These are phyloP conservation scores for Endogone sp. DNA, from an alignment of 192 early-diverging fungal genomes.

Conservation along the genomic window DNA sequence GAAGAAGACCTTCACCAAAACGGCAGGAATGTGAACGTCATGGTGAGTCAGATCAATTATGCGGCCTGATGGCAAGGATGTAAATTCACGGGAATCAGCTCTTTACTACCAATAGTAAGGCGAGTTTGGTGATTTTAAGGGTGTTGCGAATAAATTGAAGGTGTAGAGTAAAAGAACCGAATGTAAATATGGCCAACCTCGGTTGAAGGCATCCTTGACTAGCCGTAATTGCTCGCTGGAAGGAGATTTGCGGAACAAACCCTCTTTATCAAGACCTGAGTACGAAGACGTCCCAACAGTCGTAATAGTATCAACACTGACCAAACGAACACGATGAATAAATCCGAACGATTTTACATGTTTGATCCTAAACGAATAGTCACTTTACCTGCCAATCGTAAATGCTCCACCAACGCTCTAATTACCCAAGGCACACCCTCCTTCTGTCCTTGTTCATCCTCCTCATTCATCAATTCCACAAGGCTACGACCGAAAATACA, in stretches of 20 bases:
- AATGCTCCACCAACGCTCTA: conserved; percentile 65
- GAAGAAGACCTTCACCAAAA: conserved; percentile 80
- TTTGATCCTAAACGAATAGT: too few species aligned
- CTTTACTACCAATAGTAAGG: not conserved
- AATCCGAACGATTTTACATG: too few species aligned
- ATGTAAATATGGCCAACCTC: conserved; percentile 20
- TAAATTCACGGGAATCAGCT: not conserved
- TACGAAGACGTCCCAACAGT: too few species aligned
- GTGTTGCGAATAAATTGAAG: too few species aligned
- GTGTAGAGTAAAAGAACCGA: not conserved
- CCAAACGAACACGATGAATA: too few species aligned
- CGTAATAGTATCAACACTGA: too few species aligned
- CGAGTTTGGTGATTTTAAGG: too few species aligned
- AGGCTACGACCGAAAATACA: conserved; percentile 75
- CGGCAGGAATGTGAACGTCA: conserved; percentile 79
- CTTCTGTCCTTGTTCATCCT: conserved; percentile 42
- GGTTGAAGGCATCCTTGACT: conserved; percentile 56
- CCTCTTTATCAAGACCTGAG: conserved; percentile 73
- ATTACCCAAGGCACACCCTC: conserved; percentile 71
- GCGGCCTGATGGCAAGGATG: conserved; percentile 21
- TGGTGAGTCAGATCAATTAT: conserved; percentile 56
- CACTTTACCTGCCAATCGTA: conserved; percentile 56
- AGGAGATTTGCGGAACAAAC: conserved; percentile 86
- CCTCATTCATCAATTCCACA: conserved; percentile 68
- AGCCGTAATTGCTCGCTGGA: conserved; percentile 60